Base-by-base conservation (phyloP, 192 early-diverging fungal species). In the Coemansia sp. region DNA sequence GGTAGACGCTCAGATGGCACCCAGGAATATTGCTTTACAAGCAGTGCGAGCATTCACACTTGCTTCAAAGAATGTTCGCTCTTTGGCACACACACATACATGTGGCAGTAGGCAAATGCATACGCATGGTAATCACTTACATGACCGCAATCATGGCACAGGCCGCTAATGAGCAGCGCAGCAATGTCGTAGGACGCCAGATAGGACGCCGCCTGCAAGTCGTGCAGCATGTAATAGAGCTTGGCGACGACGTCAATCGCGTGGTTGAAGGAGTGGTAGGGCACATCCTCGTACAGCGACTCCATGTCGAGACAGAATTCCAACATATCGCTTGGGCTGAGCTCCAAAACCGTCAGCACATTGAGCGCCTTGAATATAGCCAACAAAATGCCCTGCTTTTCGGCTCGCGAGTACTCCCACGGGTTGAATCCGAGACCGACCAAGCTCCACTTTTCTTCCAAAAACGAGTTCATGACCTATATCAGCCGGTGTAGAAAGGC, bases 261-360 rank as follows among this genome's bases (percentile, higher is more conserved):
- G 64, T 97, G 94, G 69, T 88, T 89, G 69, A 94, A 97, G 9
- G 90, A 93, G 69, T 97, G 94, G 58, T 97, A 97, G 4, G 90
- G 91, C 54, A 91, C 93, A n/a, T 84, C 72, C n/a, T 84, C 74
- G 69, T 97, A 97, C 26, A 90, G 90, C 46, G 82, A 59, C 60
- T 90, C 88, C 31, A 97, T 86, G 58, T 94, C 93, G 31, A 92
- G 83, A 37, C 91, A 80, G 65, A 97, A 95, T 54, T 93, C 89
- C 17, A 97, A 84, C 51, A 97, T 74, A 57, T 87, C 84, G 37
- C 85, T 83, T 17, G 80, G 75, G 7, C 86, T 70, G 26, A 87
- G 84, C 62, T 84, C 75, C 21, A 88, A 70, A 15, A 85, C 82
- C 22, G 82, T 71, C 44, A 88, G 72, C 4, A 97, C 69, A 40